Conservation (phyloP, 2,329 filamentous ascomycete species). For the Calonectria pteridis region DNA sequence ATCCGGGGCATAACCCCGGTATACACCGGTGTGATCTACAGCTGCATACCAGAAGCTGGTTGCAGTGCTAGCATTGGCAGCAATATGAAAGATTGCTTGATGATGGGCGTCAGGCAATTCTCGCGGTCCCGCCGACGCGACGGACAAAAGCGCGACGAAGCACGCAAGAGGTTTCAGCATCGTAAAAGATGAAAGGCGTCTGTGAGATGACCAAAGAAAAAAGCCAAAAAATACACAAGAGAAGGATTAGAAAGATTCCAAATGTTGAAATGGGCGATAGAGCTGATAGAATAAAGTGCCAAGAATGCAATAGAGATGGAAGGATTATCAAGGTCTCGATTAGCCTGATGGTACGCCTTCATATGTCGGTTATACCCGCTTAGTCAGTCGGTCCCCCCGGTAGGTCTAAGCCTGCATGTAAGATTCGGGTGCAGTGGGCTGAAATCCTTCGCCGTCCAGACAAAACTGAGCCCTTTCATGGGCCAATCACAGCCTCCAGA, state of each 20-base stretch:
- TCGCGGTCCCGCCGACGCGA: neutral
- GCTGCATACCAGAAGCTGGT: neutral
- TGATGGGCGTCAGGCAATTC: neutral
- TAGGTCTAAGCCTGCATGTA: neutral
- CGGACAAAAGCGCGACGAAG: neutral
- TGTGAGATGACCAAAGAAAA: neutral
- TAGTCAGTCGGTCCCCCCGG: neutral
- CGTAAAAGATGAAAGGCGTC: neutral
- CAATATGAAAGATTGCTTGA: neutral
- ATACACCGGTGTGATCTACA: conserved; percentile 45
- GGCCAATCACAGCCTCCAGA: neutral
- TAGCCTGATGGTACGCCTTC: neutral
- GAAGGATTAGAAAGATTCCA: neutral
- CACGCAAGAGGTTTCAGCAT: neutral
- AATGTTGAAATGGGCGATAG: neutral
- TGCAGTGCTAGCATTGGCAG: neutral
- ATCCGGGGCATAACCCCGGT: conserved; percentile 56
- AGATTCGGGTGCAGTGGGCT: neutral
- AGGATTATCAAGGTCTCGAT: neutral
- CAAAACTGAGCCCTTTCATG: neutral
- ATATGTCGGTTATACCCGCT: too few species aligned
- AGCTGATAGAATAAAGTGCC: neutral
- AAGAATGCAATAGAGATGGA: neutral
- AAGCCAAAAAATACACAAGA: neutral
- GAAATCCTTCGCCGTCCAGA: too few species aligned